Conservation (phyloP, 305 asterid genomes). For the Solanum hybrid region DNA sequence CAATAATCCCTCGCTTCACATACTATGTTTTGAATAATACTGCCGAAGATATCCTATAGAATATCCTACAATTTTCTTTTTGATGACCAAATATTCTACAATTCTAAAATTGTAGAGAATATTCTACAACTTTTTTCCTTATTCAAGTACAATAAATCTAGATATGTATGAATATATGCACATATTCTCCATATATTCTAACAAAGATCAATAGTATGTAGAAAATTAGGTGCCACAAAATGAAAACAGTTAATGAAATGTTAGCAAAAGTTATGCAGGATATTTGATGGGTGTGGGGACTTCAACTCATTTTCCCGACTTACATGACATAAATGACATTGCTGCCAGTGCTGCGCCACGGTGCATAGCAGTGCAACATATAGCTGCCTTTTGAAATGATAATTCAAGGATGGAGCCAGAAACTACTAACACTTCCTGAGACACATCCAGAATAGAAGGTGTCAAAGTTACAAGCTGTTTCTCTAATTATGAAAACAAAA, state of each 20-base stretch:
- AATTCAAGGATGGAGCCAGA: conserved; percentile 70
- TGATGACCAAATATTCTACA: background rate
- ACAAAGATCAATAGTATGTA: background rate
- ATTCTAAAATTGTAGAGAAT: background rate
- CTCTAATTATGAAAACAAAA: background rate
- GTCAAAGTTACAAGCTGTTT: background rate
- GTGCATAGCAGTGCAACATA: conserved; percentile 87
- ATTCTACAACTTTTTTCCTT: background rate
- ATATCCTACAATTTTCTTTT: background rate
- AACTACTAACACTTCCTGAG: conserved; percentile 69
- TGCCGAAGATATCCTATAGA: background rate
- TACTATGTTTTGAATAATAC: background rate
- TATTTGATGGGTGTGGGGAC: background rate
- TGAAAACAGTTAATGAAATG: background rate
- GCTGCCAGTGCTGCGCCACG: conserved; percentile 94
- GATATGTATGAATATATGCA: background rate
- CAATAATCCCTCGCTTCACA: background rate
- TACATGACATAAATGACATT: conserved; percentile 77
- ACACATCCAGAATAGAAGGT: background rate
- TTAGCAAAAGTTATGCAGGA: background rate
- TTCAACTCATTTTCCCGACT: conserved; percentile 15
- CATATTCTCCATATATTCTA: background rate
- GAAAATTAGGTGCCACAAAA: background rate
- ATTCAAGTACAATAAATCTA: background rate
- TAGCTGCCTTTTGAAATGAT: conserved; percentile 83